Percentiles rank a stretch among this genome's conserved stretches.
Conservation (phyloP, 2,329 filamentous ascomycete species). For the Chrysoporthe austroafricana region DNA sequence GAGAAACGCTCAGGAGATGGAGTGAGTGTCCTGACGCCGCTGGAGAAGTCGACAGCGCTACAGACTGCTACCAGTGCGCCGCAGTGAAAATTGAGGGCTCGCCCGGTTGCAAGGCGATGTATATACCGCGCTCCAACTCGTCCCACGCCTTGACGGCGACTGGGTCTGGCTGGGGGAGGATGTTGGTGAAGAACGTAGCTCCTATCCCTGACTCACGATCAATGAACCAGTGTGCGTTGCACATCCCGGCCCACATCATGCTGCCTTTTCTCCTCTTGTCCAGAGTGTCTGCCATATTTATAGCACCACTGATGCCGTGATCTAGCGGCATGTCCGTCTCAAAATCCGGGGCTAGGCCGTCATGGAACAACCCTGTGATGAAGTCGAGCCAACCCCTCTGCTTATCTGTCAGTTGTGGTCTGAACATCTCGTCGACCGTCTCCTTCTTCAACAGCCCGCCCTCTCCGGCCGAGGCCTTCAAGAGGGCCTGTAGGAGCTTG, state of each 20-base stretch:
- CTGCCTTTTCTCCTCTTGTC: conserved; percentile 47
- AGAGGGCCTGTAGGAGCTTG: conserved; percentile 40
- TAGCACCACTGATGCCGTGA: conserved; percentile 44
- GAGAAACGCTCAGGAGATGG: too few relatives aligned
- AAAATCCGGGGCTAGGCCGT: conserved; percentile 44
- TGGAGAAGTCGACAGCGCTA: too few relatives aligned
- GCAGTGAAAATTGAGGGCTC: too few relatives aligned
- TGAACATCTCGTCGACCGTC: conserved; percentile 42
- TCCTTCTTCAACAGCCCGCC: conserved; percentile 37
- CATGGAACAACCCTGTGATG: conserved; percentile 30
- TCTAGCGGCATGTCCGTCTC: conserved; percentile 38
- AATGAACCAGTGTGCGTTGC: conserved; percentile 46
- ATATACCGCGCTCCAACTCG: conserved; percentile 46
- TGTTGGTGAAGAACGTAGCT: conserved; percentile 43
- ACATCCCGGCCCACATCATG: conserved; percentile 49
- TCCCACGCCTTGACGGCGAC: conserved; percentile 42
- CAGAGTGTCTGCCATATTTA: conserved; percentile 44
- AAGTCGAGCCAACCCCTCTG: conserved; percentile 34
- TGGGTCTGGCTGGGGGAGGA: conserved; percentile 44
- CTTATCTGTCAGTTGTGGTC: conserved; percentile 44
- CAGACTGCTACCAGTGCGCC: too few relatives aligned
- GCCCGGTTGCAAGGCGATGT: conserved; percentile 34
- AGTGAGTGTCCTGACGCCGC: too few relatives aligned
- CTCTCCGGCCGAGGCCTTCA: conserved; percentile 32
- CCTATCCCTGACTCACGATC: conserved; percentile 44